These are phyloP conservation scores for Phialophora chinensis DNA, from an alignment of 2,329 filamentous ascomycete species.

Conservation along the genomic window DNA sequence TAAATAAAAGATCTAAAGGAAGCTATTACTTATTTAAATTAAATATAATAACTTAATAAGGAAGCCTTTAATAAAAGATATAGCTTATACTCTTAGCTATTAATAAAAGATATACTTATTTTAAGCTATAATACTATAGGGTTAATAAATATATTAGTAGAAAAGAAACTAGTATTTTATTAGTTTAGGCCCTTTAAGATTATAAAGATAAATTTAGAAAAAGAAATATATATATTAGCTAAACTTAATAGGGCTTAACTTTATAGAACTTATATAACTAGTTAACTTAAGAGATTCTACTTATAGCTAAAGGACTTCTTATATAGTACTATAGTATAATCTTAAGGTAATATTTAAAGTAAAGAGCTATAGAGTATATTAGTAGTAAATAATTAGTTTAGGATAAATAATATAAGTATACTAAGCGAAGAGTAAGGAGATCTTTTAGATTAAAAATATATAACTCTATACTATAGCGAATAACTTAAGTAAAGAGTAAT, in stretches of 20 bases:
- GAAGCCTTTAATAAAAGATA: not conserved
- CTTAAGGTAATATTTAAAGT: not conserved
- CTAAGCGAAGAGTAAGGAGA: too few relatives aligned
- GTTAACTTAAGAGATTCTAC: constrained; percentile 6
- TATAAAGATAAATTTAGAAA: not conserved
- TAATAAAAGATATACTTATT: not conserved
- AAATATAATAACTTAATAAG: not conserved
- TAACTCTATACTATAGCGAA: not conserved
- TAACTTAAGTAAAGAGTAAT: not conserved
- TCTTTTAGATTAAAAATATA: too few relatives aligned
- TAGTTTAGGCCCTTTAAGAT: constrained; percentile 7
- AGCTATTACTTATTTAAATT: not conserved
- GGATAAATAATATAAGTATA: too few relatives aligned
- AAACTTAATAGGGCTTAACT: not conserved
- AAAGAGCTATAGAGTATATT: not conserved
- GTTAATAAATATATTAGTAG: constrained; percentile 1
- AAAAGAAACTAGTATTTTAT: constrained; percentile 7
- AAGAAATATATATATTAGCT: constrained; percentile 4
- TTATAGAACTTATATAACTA: not conserved
- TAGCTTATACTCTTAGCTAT: constrained; percentile 2
- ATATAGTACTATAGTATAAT: not conserved
- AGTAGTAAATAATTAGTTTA: too few relatives aligned
- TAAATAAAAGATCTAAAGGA: not conserved
- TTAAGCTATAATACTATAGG: constrained; percentile 2
- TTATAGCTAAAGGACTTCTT: not conserved